Evolutionary conservation across 805 yeast species (phyloP).

Genomic region (Millerozyma acaciae): DNA sequence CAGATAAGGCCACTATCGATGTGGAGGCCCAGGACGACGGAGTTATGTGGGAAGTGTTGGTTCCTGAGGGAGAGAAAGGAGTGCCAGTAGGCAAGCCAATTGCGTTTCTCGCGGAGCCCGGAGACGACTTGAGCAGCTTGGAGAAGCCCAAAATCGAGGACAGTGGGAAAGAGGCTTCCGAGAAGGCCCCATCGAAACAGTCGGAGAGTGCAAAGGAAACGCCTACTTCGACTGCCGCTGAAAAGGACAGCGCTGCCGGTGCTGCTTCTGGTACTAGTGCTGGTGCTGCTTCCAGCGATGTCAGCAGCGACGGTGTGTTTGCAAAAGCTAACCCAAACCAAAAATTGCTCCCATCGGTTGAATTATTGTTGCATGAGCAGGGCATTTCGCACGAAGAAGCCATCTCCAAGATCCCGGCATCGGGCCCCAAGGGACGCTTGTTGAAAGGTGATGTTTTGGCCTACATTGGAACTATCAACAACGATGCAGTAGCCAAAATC

Average conservation of each 20-base stretch:
- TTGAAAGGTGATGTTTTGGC: slow-evolving; percentile 91
- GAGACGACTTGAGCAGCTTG: slow-evolving; percentile 69
- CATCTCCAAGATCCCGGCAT: slow-evolving; percentile 63
- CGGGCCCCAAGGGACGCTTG: slow-evolving; percentile 87
- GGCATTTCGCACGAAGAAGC: slow-evolving; percentile 70
- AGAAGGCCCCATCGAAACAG: slow-evolving; percentile 15
- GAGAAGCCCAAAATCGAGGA: slow-evolving; percentile 50
- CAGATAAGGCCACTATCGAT: slow-evolving; percentile 79
- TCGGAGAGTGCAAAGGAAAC: slow-evolving; percentile 12
- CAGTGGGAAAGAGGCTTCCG: slow-evolving; percentile 14
- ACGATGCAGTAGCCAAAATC: slow-evolving; percentile 49
- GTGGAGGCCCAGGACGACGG: slow-evolving; percentile 95
- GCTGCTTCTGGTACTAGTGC: neutral
- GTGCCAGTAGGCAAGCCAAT: slow-evolving; percentile 85
- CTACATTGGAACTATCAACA: slow-evolving; percentile 66
- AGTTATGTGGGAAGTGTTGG: slow-evolving; percentile 67
- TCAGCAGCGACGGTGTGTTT: slow-evolving; percentile 11
- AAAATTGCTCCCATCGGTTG: slow-evolving; percentile 76
- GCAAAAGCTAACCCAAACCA: slow-evolving; percentile 62
- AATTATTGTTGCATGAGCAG: slow-evolving; percentile 55
- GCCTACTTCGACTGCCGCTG: slow-evolving; percentile 11
- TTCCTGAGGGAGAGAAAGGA: slow-evolving; percentile 72
- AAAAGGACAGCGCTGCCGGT: neutral
- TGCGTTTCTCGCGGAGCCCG: slow-evolving; percentile 84
- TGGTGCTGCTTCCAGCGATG: neutral